Conservation (phyloP, 2,329 filamentous ascomycete species). For the Aschersonia sp. region DNA sequence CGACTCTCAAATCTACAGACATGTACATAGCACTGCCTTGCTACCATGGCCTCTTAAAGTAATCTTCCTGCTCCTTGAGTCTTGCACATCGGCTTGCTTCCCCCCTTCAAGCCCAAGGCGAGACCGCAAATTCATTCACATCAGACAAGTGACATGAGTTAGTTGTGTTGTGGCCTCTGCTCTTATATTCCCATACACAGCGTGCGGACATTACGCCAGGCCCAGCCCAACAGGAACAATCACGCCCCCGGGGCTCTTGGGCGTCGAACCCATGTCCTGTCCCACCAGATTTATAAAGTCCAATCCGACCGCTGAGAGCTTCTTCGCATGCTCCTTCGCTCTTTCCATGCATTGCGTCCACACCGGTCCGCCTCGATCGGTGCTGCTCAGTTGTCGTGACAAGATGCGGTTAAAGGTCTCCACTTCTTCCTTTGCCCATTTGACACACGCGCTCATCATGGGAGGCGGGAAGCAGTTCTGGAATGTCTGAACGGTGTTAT, state of each 20-base stretch:
- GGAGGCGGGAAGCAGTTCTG: slow-evolving; percentile 72
- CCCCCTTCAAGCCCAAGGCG: too few relatives aligned
- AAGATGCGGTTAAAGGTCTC: slow-evolving; percentile 81
- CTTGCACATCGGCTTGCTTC: neutral
- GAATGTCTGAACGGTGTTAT: slow-evolving; percentile 83
- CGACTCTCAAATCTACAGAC: too few relatives aligned
- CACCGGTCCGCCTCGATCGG: slow-evolving; percentile 57
- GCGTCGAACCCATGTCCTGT: slow-evolving; percentile 26
- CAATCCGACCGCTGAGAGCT: slow-evolving; percentile 72
- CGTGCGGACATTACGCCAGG: slow-evolving; percentile 9
- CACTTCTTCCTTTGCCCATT: slow-evolving; percentile 94
- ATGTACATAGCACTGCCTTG: too few relatives aligned
- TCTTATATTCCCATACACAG: neutral
- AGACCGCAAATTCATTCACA: neutral
- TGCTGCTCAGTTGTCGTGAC: slow-evolving; percentile 71
- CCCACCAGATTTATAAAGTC: slow-evolving; percentile 80
- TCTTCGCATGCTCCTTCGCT: slow-evolving; percentile 64
- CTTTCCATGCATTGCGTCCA: slow-evolving; percentile 76
- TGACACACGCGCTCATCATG: slow-evolving; percentile 89
- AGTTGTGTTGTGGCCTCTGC: neutral
- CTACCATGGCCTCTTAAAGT: too few relatives aligned
- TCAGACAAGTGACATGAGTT: neutral
- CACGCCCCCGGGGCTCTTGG: slow-evolving; percentile 5
- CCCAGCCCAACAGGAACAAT: slow-evolving; percentile 13
- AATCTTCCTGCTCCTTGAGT: neutral